These are phyloP conservation scores for Ceratocystis cubensis DNA, from an alignment of 2,329 filamentous ascomycete genomes.

Conservation along the genomic window DNA sequence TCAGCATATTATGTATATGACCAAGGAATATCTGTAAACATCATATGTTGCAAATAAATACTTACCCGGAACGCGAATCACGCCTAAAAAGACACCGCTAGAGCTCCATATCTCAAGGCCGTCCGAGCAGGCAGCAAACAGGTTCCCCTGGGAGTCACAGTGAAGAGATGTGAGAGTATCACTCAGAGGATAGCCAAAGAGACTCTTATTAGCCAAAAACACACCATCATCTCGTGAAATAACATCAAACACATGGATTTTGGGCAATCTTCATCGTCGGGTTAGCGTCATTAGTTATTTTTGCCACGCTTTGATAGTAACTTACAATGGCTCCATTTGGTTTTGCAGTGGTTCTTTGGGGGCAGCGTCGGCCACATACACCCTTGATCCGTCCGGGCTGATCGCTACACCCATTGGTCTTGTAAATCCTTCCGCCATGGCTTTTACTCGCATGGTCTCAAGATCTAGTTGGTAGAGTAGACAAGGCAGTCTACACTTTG, in stretches of 20 bases:
- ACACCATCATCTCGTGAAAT: constrained; percentile 28
- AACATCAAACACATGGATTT: constrained; percentile 31
- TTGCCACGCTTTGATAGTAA: not conserved
- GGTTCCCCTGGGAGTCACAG: constrained; percentile 35
- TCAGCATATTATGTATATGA: not conserved
- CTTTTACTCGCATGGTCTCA: constrained; percentile 30
- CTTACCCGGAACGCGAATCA: constrained; percentile 31
- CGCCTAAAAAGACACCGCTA: constrained; percentile 35
- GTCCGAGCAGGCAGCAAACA: constrained; percentile 39
- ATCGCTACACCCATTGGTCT: constrained; percentile 37
- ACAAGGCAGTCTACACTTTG: constrained; percentile 32
- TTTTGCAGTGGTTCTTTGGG: not conserved
- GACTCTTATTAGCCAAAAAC: constrained; percentile 33
- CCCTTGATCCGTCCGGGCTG: constrained; percentile 33
- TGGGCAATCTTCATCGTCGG: not conserved
- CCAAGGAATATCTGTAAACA: not conserved
- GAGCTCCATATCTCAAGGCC: constrained; percentile 38
- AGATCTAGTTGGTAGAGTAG: constrained; percentile 39
- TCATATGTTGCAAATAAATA: not conserved
- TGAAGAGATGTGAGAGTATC: constrained; percentile 39
- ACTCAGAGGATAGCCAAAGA: constrained; percentile 38
- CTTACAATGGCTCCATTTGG: constrained; percentile 7
- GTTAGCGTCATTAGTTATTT: not conserved
- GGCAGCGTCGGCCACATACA: constrained; percentile 37
- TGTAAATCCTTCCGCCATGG: constrained; percentile 37